Conservation (phyloP, 2,329 filamentous ascomycete genomes). For the Alternaria novae-zelandiae region DNA sequence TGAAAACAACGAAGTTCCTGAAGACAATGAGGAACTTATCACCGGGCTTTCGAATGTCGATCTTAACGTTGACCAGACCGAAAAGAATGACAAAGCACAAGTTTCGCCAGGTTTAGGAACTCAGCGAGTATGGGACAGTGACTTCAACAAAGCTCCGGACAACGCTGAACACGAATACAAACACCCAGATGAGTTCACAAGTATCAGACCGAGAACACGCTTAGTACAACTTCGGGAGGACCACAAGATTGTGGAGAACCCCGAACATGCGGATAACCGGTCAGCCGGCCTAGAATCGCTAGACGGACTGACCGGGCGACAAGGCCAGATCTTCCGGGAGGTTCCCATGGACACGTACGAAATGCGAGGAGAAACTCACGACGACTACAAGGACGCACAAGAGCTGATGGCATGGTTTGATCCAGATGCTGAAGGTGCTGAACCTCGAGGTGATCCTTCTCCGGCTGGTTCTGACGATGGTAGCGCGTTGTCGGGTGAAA, state of each 20-base stretch:
- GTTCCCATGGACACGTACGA: not conserved
- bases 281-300: not conserved
- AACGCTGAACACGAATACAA: not conserved
- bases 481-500: not conserved
- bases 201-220: not conserved
- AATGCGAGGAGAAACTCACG: not conserved
- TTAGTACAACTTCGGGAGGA: not conserved
- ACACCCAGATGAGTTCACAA: not conserved
- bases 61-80: not conserved
- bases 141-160: not conserved
- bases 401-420: not conserved
- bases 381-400: not conserved
- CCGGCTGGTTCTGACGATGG: not conserved
- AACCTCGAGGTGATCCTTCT: not conserved
- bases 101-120: not conserved
- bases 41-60: not conserved
- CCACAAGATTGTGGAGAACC: not conserved
- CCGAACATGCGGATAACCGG: not conserved
- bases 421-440: not conserved
- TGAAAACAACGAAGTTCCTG: not conserved
- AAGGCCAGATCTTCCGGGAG: not conserved
- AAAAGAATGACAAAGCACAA: not conserved
- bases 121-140: not conserved
- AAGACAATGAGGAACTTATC: not conserved
- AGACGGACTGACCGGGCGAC: not conserved